Percentiles rank a stretch among this genome's conserved stretches.
Evolutionary conservation across 192 early-diverging fungal genomes (phyloP).

Genomic region (Oehlia diaphana): DNA sequence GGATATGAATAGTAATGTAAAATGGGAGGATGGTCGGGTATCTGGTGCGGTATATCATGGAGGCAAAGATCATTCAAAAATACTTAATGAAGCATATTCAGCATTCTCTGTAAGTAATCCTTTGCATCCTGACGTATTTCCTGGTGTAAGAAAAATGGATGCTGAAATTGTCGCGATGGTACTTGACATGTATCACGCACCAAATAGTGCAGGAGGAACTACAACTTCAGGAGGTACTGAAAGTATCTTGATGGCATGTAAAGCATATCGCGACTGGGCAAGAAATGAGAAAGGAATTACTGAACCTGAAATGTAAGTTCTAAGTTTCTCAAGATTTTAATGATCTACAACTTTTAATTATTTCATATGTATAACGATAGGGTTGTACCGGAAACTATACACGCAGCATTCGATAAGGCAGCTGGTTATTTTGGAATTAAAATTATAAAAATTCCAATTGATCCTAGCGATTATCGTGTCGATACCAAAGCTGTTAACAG

Average conservation of each 20-base stretch:
- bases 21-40: constrained; percentile 86
- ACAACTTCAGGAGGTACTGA: constrained; percentile 96
- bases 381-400: constrained; percentile 88
- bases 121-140: constrained; percentile 94
- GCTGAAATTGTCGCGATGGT: constrained; percentile 95
- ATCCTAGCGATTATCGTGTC: constrained; percentile 72
- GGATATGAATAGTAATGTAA: constrained; percentile 53
- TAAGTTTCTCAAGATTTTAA: neutral
- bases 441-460: constrained; percentile 80
- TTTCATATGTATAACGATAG: constrained; percentile 35
- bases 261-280: constrained; percentile 90
- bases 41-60: constrained; percentile 95
- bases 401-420: constrained; percentile 96
- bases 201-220: constrained; percentile 69
- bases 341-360: neutral
- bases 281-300: constrained; percentile 75
- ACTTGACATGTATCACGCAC: constrained; percentile 80
- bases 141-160: constrained; percentile 92
- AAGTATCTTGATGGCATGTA: constrained; percentile 92
- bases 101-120: constrained; percentile 86
- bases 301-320: constrained; percentile 83
- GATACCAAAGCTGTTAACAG: constrained; percentile 72
- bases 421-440: constrained; percentile 90
- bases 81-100: constrained; percentile 78
- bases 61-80: constrained; percentile 73